Conservation (phyloP, 495 filamentous ascomycete genomes). For the Clavariopsis aquatica region DNA sequence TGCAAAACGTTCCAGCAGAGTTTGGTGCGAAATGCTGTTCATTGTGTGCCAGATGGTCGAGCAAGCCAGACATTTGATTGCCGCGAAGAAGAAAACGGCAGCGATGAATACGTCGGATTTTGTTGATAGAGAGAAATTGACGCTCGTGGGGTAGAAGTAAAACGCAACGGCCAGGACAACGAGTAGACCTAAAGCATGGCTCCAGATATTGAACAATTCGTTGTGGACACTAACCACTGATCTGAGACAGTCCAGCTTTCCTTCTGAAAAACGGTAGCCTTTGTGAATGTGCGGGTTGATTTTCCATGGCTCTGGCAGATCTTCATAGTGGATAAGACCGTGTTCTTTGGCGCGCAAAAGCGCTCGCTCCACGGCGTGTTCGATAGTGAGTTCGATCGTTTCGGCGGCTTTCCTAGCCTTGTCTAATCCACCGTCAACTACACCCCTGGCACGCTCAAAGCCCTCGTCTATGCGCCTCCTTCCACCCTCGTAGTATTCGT, state of each 20-base stretch:
- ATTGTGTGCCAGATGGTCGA: conserved; percentile 97
- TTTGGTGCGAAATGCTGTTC: conserved; percentile 88
- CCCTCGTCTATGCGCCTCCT: conserved; percentile 72
- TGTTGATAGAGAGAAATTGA: conserved; percentile 82
- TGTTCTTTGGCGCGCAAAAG: conserved; percentile 75
- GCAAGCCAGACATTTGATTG: conserved; percentile 94
- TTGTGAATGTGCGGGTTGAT: conserved; percentile 89
- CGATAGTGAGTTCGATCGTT: conserved; percentile 76
- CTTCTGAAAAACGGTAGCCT: conserved; percentile 91
- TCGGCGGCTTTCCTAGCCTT: conserved; percentile 75
- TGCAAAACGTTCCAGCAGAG: conserved; percentile 89
- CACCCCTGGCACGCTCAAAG: conserved; percentile 70
- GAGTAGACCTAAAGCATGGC: conserved; percentile 82
- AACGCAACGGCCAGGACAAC: conserved; percentile 88
- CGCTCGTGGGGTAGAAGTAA: conserved; percentile 88
- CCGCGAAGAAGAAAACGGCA: conserved; percentile 94
- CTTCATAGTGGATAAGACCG: conserved; percentile 82
- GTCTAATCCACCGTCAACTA: conserved; percentile 84
- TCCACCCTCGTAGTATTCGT: conserved; percentile 66
- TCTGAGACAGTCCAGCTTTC: conserved; percentile 79
- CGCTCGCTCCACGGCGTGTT: conserved; percentile 65
- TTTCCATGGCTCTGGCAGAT: conserved; percentile 88
- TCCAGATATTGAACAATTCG: conserved; percentile 97
- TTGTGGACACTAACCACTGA: conserved; percentile 85
- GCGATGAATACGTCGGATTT: conserved; percentile 86